These are phyloP conservation scores for Parathielavia appendiculata DNA, from an alignment of 495 filamentous ascomycete genomes.

Conservation along the genomic window DNA sequence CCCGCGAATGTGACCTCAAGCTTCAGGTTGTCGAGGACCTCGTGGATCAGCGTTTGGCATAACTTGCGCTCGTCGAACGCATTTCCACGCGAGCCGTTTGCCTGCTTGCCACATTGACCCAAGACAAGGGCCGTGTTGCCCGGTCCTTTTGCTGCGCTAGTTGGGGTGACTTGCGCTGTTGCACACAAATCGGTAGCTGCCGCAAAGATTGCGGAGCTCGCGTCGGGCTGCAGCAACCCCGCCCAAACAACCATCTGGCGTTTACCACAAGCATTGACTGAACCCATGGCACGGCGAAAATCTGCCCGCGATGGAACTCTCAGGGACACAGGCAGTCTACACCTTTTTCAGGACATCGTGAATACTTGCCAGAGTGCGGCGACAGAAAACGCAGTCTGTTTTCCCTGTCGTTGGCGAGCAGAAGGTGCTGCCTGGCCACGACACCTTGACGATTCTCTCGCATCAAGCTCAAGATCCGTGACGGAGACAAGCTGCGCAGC, in stretches of 20 bases:
- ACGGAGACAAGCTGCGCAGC: not conserved
- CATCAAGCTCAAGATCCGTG: not conserved
- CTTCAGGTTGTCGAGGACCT: slow-evolving; percentile 63
- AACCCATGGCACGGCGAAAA: no score
- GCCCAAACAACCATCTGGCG: no score
- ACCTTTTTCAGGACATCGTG: not conserved
- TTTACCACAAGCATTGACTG: no score
- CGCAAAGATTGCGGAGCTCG: no score
- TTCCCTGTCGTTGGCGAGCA: not conserved
- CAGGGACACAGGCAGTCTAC: no score
- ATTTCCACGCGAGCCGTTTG: slow-evolving; percentile 60
- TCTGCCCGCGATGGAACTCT: no score
- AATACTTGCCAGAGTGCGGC: not conserved
- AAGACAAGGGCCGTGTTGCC: slow-evolving; percentile 75
- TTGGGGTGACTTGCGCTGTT: no score
- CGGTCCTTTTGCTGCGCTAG: slow-evolving; percentile 78
- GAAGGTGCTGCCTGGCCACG: not conserved
- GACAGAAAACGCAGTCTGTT: no score
- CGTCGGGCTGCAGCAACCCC: no score
- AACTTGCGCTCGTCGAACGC: slow-evolving; percentile 64
- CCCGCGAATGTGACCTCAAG: slow-evolving; percentile 64
- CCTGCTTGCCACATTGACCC: slow-evolving; percentile 51
- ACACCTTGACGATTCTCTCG: not conserved
- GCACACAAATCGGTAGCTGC: no score
- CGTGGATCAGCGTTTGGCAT: slow-evolving; percentile 79